Percentiles rank a stretch among this genome's conserved stretches.
phyloP scores from a whole-genome alignment of 495 filamentous ascomycete genomes.

The Trichoderma gamsii region DNA sequence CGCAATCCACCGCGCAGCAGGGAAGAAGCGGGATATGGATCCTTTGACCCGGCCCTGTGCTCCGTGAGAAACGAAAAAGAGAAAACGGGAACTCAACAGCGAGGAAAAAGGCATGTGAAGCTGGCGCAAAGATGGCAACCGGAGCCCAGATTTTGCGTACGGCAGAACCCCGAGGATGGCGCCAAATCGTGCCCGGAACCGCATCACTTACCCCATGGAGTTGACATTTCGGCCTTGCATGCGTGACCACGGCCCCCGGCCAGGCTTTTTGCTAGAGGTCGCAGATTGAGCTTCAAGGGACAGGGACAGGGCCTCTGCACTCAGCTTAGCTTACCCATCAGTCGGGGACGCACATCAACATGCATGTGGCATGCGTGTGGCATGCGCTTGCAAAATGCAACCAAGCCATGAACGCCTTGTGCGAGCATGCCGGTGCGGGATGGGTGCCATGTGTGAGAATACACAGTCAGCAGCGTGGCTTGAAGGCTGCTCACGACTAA shows the following conservation, averaged over 20 bases:
- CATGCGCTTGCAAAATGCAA: background rate
- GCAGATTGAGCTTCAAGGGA: background rate
- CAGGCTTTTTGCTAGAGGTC: background rate
- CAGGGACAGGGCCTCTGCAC: background rate
- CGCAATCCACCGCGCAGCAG: constrained; percentile 10
- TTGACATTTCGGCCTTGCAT: background rate
- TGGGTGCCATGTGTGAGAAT: background rate
- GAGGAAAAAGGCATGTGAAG: background rate
- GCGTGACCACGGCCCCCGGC: background rate
- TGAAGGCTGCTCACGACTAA: background rate
- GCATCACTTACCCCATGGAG: constrained; percentile 6
- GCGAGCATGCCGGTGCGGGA: background rate
- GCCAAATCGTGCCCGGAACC: background rate
- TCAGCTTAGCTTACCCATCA: constrained; percentile 14
- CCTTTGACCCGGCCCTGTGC: background rate
- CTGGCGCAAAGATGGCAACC: background rate
- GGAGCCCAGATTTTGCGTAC: background rate
- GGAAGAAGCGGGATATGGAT: background rate
- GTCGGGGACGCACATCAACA: constrained; percentile 10
- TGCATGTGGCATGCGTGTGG: background rate
- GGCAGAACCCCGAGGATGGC: background rate
- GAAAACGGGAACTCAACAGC: too few relatives aligned
- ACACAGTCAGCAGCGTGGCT: background rate
- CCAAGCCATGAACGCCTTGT: constrained; percentile 1
- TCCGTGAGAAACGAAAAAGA: too few relatives aligned